Base-by-base conservation (phyloP, 1,139 yeast species). In the Cylindricascospora bacillispora region DNA sequence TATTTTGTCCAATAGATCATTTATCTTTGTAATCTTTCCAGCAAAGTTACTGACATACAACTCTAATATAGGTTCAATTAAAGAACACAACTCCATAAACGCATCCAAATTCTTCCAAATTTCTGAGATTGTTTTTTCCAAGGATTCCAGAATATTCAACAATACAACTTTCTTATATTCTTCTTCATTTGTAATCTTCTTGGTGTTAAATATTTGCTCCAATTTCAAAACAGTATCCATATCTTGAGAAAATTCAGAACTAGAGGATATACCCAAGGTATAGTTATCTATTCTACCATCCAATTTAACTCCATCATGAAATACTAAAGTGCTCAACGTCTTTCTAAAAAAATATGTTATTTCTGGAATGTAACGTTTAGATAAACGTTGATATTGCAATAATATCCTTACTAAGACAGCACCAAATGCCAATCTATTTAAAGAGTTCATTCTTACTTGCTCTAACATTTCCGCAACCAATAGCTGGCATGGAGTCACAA, bases 291-390 rank as follows among this genome's bases (percentile, higher is more conserved):
- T 19, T 19, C 42, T 41, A 3, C 48, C 44, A 12, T 35, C 28
- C 6, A 39, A 14, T 6, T 30, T 27, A 5, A 22, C 32, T 2
- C 21, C 22, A 9, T 39, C 34, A 1, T 44, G 45, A 1, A 74
- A 73, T 18, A 63, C 40, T 26, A 74, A 55, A 13, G 65, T 42
- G 10, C 65, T 41, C 12, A 80, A 48, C 0, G 72, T 56, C 33
- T 67, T 67, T 36, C 73, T 73, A 31, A 80, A 47, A 42, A 75
- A 79, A 32, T 62, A 64, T 10, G 69, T 57, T 15, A 79, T 67
- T 53, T 92, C 98, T 1, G 98, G 98, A 28, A 78, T 62, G 42
- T 64, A 76, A 45, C 98, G 65, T 53, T 82, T 78, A 20, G 95
- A 71, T 21, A 79, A 52, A 35, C 83, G 61, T 57, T 89, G 95